Conservation (phyloP, 2,329 filamentous ascomycete genomes). For the Xylariaceae sp. region DNA sequence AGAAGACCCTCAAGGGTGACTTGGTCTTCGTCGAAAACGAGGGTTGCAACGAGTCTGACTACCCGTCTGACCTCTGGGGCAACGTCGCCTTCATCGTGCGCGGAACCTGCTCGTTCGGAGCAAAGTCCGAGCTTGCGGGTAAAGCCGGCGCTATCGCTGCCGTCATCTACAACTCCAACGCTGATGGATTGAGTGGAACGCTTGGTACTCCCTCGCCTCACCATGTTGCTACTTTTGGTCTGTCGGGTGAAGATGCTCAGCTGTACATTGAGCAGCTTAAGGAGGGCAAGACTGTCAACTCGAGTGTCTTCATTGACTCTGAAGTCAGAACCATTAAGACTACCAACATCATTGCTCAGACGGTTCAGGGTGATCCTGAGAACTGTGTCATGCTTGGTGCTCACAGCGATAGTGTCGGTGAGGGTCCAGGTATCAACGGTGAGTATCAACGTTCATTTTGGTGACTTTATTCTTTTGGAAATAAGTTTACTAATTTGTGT, state of each 20-base stretch:
- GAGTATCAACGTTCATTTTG: not conserved
- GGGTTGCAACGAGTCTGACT: slow-evolving; percentile 62
- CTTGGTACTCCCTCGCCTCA: slow-evolving; percentile 55
- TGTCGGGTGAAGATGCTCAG: slow-evolving; percentile 55
- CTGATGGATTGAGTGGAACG: slow-evolving; percentile 60
- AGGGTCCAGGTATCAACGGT: slow-evolving; percentile 67
- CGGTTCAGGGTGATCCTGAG: slow-evolving; percentile 49
- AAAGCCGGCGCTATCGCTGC: slow-evolving; percentile 65
- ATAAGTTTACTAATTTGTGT: not conserved
- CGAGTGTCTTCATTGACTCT: slow-evolving; percentile 56
- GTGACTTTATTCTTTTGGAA: not conserved
- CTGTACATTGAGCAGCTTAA: slow-evolving; percentile 51
- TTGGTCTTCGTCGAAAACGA: slow-evolving; percentile 56
- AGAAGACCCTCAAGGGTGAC: slow-evolving; percentile 53
- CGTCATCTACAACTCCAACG: slow-evolving; percentile 68
- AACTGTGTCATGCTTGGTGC: slow-evolving; percentile 63
- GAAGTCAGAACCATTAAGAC: slow-evolving; percentile 50
- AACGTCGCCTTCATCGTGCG: slow-evolving; percentile 67
- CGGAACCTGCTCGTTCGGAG: slow-evolving; percentile 65
- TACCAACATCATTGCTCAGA: slow-evolving; percentile 60
- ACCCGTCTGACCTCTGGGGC: slow-evolving; percentile 51
- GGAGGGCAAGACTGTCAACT: slow-evolving; percentile 44
- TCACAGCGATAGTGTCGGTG: slow-evolving; percentile 58
- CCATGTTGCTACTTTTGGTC: slow-evolving; percentile 63
- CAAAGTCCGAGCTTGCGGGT: slow-evolving; percentile 64